Evolutionary conservation across 2,329 filamentous ascomycete genomes (phyloP).

Genomic region (Colletotrichum eleusines): DNA sequence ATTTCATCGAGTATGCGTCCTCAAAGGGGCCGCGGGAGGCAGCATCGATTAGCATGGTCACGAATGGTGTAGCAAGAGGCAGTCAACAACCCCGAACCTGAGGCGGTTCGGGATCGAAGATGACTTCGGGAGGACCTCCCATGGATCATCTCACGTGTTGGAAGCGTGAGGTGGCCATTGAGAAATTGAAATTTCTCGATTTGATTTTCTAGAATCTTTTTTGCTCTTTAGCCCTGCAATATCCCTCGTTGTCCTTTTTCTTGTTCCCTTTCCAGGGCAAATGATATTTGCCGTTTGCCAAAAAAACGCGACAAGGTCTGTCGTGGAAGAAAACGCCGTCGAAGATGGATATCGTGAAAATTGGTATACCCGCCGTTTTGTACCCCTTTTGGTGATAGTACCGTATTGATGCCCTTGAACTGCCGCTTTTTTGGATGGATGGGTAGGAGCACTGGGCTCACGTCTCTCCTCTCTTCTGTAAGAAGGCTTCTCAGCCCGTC

Average conservation of each 20-base stretch:
- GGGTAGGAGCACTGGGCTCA: neutral
- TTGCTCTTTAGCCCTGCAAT: constrained; percentile 47
- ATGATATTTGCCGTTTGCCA: constrained; percentile 17
- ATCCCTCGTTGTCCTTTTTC: constrained; percentile 33
- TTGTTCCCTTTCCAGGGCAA: constrained; percentile 42
- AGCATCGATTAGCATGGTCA: constrained; percentile 28
- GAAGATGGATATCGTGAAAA: constrained; percentile 20
- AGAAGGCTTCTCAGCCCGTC: constrained; percentile 12
- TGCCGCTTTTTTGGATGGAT: constrained; percentile 28
- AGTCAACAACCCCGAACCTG: constrained; percentile 12
- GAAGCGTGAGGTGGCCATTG: constrained; percentile 79
- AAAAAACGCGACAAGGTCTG: constrained; percentile 34
- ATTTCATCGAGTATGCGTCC: neutral
- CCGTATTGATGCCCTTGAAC: constrained; percentile 33
- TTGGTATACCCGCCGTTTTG: constrained; percentile 19
- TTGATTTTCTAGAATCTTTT: constrained; percentile 43
- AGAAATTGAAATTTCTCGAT: constrained; percentile 63
- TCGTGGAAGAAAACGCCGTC: constrained; percentile 25
- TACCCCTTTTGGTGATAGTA: neutral
- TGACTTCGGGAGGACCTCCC: constrained; percentile 79
- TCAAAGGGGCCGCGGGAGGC: neutral
- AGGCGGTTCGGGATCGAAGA: constrained; percentile 31
- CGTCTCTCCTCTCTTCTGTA: neutral
- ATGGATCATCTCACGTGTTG: constrained; percentile 77
- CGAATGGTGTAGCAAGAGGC: constrained; percentile 27